A percentile compares a stretch with the other conserved stretches of the same genome.
Conservation (phyloP, 140 eudicot species). For the Cichorium intybus region DNA sequence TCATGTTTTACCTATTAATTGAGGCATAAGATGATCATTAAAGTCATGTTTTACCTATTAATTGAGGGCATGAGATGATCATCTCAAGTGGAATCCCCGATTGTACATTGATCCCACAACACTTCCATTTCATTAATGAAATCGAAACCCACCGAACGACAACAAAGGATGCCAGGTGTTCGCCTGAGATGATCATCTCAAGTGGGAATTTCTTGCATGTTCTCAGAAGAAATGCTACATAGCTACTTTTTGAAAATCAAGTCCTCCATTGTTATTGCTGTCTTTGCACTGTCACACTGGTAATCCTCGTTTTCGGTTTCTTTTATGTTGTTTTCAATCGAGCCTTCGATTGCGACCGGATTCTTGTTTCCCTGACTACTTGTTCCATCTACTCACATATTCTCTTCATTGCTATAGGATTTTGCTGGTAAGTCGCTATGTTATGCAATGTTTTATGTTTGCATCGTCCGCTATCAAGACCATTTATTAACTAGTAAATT, state of each 20-base stretch:
- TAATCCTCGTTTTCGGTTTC: background rate
- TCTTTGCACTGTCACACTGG: background rate
- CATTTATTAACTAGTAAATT: background rate
- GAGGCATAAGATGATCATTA: too few species aligned
- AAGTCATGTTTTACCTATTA: too few species aligned
- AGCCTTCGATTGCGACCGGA: constrained; percentile 2
- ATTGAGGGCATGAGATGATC: too few species aligned
- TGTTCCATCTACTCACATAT: constrained; percentile 10
- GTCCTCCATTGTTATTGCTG: background rate
- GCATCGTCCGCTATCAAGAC: background rate
- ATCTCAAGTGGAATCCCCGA: too few species aligned
- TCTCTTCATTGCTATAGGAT: background rate
- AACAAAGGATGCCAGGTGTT: background rate
- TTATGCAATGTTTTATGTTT: background rate
- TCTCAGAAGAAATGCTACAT: constrained; percentile 10
- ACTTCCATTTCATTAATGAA: background rate
- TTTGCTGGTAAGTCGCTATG: constrained; percentile 11
- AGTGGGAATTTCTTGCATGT: constrained; percentile 3
- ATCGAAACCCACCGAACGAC: background rate
- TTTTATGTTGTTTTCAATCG: background rate
- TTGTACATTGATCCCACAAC: background rate
- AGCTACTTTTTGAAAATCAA: background rate
- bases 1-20: too few species aligned
- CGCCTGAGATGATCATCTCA: constrained; percentile 18
- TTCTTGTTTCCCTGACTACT: constrained; percentile 8